Base-by-base conservation (phyloP, 768 basidiomycete genomes). In the Boletus rex-veris region DNA sequence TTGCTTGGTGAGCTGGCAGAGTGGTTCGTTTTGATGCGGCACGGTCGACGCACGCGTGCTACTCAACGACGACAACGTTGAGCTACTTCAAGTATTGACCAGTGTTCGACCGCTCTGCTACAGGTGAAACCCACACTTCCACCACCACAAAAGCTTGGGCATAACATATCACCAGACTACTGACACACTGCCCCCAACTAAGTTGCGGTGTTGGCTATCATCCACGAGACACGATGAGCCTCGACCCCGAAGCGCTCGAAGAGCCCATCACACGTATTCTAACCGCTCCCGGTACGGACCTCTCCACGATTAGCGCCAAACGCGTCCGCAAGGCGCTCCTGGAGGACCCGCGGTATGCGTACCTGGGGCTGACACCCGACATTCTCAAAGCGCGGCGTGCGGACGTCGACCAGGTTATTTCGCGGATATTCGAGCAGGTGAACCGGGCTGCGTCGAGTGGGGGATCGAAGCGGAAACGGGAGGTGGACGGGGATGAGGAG, bases 231-330 rank as follows among this genome's bases (percentile, higher is more conserved):
- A 63, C 44, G 52, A 86, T 86, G 84, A 63, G 64, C 55, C 75
- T 81, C 63, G 77, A 85, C 64, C 73, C 83, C 44, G 62, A 67
- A 55, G 71, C 76, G 53, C 77, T 90, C 59, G 80, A 84, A 69
- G 77, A 79, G 12, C 77, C 74, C 54, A 86, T 93, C 65, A 77
- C 76, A 59, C 73, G 76, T 54, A 90, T 93, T 67, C 82, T 93
- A 48, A 77, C 81, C 30, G 85, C 86, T 18, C 91, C 91, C 4
- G 85, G 82, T 44, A 86, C 81, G 44, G 88, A 93, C 76, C 78
- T 93, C 63, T 57, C 76, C 43, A 88, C 86, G 43, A 90, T 93
- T 71, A 89, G 85, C 67, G 93, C 92, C 43, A 96, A 92, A 74
- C 85, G 84, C 72, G 92, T 97, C 62, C 83, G 94, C 59, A 87